phyloP scores from a whole-genome alignment of 106 monocot genomes.

The Cymbidium sinense region DNA sequence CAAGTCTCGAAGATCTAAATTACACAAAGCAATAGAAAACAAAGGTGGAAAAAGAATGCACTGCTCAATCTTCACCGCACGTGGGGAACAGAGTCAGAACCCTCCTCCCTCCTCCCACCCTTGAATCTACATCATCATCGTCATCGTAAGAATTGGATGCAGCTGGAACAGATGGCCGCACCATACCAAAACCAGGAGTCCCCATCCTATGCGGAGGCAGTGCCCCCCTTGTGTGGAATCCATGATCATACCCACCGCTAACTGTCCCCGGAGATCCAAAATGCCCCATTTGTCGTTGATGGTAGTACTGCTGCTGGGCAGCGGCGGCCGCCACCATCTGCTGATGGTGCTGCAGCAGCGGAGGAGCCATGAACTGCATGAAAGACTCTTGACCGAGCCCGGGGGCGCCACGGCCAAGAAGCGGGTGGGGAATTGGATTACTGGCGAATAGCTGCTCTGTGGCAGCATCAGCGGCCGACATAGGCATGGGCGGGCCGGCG shows the following conservation, averaged over 20 bases:
- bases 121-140: constrained; percentile 46
- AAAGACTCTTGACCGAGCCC: constrained; percentile 24
- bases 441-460: constrained; percentile 65
- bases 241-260: constrained; percentile 19
- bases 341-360: constrained; percentile 36
- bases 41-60: not conserved
- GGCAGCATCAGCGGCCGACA: constrained; percentile 20
- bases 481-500: not conserved
- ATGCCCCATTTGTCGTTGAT: constrained; percentile 19
- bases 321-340: constrained; percentile 9
- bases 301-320: constrained; percentile 27
- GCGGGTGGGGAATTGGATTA: constrained; percentile 55
- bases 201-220: constrained; percentile 30
- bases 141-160: constrained; percentile 32
- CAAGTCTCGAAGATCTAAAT: not conserved
- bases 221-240: constrained; percentile 9
- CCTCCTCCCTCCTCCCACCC: constrained; percentile 32
- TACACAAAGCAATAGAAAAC: not conserved
- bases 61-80: constrained; percentile 40
- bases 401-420: constrained; percentile 28
- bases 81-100: constrained; percentile 86
- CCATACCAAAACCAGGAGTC: constrained; percentile 15
- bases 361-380: constrained; percentile 17
- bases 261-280: constrained; percentile 10
- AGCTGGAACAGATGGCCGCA: not conserved